Evolutionary conservation across 148 eudicot genomes (phyloP), one percentile per base, ranked within the genome.

Genomic region (Vaccinium myrtillus): DNA sequence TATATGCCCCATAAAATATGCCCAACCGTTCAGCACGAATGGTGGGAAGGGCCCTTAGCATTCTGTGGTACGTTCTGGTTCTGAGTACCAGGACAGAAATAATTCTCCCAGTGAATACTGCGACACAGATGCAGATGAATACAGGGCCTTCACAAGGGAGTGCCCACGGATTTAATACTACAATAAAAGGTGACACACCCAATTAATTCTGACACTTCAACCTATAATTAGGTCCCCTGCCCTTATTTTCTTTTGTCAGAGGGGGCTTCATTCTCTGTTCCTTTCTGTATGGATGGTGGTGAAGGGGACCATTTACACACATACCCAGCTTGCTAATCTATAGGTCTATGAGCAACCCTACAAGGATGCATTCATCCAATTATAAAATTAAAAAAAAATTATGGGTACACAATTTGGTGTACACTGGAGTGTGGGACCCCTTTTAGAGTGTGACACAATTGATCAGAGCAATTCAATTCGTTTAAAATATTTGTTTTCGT

Each of bases 111-210:
- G 6, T 74, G 39, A 77, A 77, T 19, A 23, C 6, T 10, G 9
- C n/a, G 14, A 48, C n/a, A 27, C 70, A 63, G 30, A 23, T 63
- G 23, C 70, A 54, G 27, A 55, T 27, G 39, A 15, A 55, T 55
- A 55, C 12, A 67, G 27, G 56, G 75, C 3, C 21, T 23, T 21
- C 49, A 30, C 76, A 39, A 55, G 25, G 63, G 36, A 70, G 78
- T 81, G 83, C 89, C 83, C 86, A 87, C 88, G 88, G 84, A 83
- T 83, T 86, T 83, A 79, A 79, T 77, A 43, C 53, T 77, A 43
- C 53, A 67, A 79, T 36, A 87, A 59, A 21, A 23, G 16, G 15
- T 2, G 10, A 16, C 43, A 7, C 43, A 1, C 48, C 77, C 54
- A 5, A 48, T 30, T 25, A 81, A 46, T 67, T 67, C 65, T 79